Base-by-base conservation (phyloP, 2,329 filamentous ascomycete species). In the Helminthosporium solani region DNA sequence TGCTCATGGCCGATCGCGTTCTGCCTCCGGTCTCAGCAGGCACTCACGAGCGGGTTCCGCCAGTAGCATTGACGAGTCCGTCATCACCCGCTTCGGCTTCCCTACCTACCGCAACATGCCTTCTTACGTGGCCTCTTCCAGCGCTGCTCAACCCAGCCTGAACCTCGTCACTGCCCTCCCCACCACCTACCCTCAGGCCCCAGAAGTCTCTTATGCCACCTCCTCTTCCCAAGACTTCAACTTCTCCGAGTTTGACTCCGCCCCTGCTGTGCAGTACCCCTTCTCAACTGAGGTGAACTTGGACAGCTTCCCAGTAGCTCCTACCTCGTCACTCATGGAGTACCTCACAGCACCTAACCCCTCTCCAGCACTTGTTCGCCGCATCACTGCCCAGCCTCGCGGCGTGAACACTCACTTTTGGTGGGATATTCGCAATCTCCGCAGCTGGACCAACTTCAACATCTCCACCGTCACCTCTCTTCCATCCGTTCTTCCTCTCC, bases 381-480 rank as follows among this genome's bases (percentile, higher is more conserved):
- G 86, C 56, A 82, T 92, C 56, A 88, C 86, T 49, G 85, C 86
- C 65, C 67, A 84, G 73, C 82, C 77, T 53, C 87, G 83, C 67
- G 84, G 78, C 62, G 81, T 78, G 71, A 86, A 80, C 60, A 89
- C 86, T 68, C 85, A 95, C 74, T 96, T 92, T 71, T 97, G 92
- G 92, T 96, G 90, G 88, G 92, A 97, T 63, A 81, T 95, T 47
- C 87, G 92, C 57, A 92, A 95, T 67, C 78, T 96, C 56, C 84
- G 88, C 52, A 80, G 84, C 51, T 96, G 92, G 92, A 81, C 80
- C 41, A 80, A 83, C 57, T 96, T 96, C 79, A 88, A 82, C 54
- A 75, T 88, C 9, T 70, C 78, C 43, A 83, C 85, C 46, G 85
- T 96, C 66, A 78, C 86, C 56, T 76, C 82, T 5, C 83, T 95